Conservation (phyloP, 208 protist species). For the Acanthamoeba culbertsoni region DNA sequence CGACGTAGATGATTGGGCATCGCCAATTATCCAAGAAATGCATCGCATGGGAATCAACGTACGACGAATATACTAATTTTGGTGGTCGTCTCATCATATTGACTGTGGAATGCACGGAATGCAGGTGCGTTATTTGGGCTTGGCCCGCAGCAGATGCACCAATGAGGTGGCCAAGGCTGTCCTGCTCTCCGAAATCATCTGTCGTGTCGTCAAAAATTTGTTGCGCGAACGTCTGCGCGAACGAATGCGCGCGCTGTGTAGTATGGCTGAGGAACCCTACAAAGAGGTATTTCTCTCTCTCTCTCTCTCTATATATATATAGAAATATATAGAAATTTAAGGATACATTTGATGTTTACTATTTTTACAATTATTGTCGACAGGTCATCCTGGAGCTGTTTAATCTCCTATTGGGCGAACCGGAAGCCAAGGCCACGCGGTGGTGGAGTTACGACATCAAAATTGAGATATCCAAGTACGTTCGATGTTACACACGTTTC, state of each 20-base stretch:
- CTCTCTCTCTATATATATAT: not conserved
- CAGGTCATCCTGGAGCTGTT: constrained; percentile 50
- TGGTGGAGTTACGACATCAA: constrained; percentile 52
- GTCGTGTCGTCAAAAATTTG: constrained; percentile 42
- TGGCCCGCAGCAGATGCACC: not conserved
- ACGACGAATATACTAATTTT: not conserved
- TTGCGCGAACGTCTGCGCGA: constrained; percentile 30
- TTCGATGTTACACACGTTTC: not conserved
- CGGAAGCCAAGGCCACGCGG: not conserved
- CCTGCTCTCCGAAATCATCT: constrained; percentile 42
- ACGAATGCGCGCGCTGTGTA: not conserved
- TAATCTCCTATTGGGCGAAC: constrained; percentile 21
- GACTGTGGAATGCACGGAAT: not conserved
- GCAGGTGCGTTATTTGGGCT: constrained; percentile 36
- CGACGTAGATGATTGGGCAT: constrained; percentile 20
- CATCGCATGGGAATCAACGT: constrained; percentile 56
- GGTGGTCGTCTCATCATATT: not conserved
- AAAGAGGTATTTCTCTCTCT: not conserved
- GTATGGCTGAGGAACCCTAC: constrained; percentile 57
- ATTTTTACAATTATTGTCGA: too few relatives aligned
- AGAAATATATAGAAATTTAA: not conserved
- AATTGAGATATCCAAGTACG: constrained; percentile 8
- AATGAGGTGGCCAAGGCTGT: not conserved
- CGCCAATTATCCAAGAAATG: constrained; percentile 30
- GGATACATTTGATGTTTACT: not conserved